A percentile compares a stretch with the other conserved stretches of the same genome.
Conservation (phyloP, 169 alveolate genomes). For the Plasmodium inui region DNA sequence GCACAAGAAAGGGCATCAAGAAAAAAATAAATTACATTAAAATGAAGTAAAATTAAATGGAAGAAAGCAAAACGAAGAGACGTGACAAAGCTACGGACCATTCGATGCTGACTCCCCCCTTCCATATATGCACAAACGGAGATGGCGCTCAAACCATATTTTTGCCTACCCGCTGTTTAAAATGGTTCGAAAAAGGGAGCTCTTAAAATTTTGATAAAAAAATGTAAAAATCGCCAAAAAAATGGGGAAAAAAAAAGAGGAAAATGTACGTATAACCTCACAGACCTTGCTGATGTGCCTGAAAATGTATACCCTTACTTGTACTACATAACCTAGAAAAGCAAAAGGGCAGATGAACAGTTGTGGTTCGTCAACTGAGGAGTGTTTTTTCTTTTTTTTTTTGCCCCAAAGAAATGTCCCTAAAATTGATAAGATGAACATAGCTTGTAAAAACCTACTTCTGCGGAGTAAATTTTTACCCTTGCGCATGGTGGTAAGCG, state of each 20-base stretch:
- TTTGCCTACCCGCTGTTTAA: not conserved
- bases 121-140: not conserved
- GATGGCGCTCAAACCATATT: not conserved
- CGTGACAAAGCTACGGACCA: not conserved
- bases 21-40: not conserved
- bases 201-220: not conserved
- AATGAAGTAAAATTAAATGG: not conserved
- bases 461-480: not conserved
- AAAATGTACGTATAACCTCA: not conserved
- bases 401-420: not conserved
- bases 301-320: not conserved
- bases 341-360: not conserved
- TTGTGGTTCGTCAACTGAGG: not conserved
- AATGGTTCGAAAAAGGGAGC: not conserved
- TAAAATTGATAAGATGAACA: not conserved
- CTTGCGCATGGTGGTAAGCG: constrained; percentile 34
- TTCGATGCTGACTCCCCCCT: not conserved
- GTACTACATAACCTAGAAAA: not conserved
- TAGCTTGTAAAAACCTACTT: not conserved
- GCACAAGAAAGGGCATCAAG: not conserved
- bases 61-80: not conserved
- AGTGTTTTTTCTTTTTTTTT: not conserved
- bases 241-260: not conserved
- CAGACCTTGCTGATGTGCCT: not conserved
- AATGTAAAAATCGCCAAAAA: not conserved